Evolutionary conservation across 1,284 basidiomycete species (phyloP).

Genomic region (Neotropicomus parvogracilis): DNA sequence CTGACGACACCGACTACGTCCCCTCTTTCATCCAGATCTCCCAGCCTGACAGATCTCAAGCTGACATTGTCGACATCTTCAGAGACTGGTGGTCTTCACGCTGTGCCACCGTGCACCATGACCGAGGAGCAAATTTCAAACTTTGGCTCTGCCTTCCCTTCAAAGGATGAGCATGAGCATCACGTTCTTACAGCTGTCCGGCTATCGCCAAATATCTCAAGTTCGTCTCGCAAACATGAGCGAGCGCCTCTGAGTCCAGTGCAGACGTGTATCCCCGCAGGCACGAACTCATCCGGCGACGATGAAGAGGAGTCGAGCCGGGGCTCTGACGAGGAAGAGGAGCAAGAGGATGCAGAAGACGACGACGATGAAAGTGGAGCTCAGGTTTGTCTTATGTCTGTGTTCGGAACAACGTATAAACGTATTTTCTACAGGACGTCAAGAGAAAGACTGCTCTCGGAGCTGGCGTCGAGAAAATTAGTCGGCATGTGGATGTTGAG

Average conservation of each 20-base stretch:
- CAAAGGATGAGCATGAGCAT: constrained; percentile 22
- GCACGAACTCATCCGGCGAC: constrained; percentile 12
- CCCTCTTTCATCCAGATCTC: constrained; percentile 25
- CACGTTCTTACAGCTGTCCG: constrained; percentile 26
- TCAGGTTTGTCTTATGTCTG: constrained; percentile 33
- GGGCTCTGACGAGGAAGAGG: constrained; percentile 27
- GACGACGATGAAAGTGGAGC: constrained; percentile 40
- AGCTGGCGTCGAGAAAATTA: constrained; percentile 71
- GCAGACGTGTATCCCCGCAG: constrained; percentile 12
- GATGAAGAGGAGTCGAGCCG: not conserved
- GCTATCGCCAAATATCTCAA: constrained; percentile 16
- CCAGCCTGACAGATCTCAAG: constrained; percentile 25
- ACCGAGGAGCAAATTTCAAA: not conserved
- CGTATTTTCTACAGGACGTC: constrained; percentile 27
- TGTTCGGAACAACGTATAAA: constrained; percentile 1
- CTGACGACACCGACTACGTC: constrained; percentile 22
- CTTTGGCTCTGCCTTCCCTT: not conserved
- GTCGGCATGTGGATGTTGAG: constrained; percentile 43
- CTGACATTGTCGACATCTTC: constrained; percentile 1
- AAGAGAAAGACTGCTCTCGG: constrained; percentile 43
- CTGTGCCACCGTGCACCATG: not conserved
- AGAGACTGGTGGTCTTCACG: not conserved
- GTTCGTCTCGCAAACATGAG: constrained; percentile 11
- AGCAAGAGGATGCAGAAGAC: constrained; percentile 35
- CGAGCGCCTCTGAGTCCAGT: constrained; percentile 10